Percentiles rank a stretch among this genome's conserved stretches.
These are phyloP conservation scores for Trypanosoma grayi DNA, from an alignment of 208 protist species.

Conservation along the genomic window DNA sequence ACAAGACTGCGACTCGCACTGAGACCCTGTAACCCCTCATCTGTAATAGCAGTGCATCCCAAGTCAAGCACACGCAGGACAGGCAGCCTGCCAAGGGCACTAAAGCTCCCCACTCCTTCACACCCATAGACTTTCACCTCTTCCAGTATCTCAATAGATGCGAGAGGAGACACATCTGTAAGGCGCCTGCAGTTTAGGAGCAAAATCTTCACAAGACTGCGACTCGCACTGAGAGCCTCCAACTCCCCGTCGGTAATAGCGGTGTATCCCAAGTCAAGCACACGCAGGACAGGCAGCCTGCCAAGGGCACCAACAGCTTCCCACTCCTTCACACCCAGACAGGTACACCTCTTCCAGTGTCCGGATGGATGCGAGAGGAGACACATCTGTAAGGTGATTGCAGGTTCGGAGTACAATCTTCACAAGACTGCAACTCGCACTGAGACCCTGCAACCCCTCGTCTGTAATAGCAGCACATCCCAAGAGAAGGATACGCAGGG, in stretches of 20 bases:
- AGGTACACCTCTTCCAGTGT: slow-evolving; percentile 13
- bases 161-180: slow-evolving; percentile 11
- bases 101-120: slow-evolving; percentile 5
- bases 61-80: slow-evolving; percentile 24
- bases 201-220: slow-evolving; percentile 8
- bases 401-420: too few species aligned
- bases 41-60: slow-evolving; percentile 16
- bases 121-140: slow-evolving; percentile 11
- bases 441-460: too few species aligned
- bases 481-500: too few species aligned
- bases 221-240: background rate
- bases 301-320: slow-evolving; percentile 4
- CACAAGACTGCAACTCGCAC: too few species aligned
- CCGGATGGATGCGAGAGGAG: background rate
- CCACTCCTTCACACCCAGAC: slow-evolving; percentile 19
- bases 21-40: background rate
- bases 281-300: background rate
- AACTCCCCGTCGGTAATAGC: slow-evolving; percentile 6
- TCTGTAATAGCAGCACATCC: background rate
- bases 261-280: background rate
- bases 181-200: slow-evolving; percentile 14
- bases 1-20: background rate
- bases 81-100: slow-evolving; percentile 10
- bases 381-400: too few species aligned
- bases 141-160: slow-evolving; percentile 5